Evolutionary conservation across 148 eudicot genomes (phyloP), one percentile per base, ranked within the genome.

Genomic region (Chenopodium quinoa): DNA sequence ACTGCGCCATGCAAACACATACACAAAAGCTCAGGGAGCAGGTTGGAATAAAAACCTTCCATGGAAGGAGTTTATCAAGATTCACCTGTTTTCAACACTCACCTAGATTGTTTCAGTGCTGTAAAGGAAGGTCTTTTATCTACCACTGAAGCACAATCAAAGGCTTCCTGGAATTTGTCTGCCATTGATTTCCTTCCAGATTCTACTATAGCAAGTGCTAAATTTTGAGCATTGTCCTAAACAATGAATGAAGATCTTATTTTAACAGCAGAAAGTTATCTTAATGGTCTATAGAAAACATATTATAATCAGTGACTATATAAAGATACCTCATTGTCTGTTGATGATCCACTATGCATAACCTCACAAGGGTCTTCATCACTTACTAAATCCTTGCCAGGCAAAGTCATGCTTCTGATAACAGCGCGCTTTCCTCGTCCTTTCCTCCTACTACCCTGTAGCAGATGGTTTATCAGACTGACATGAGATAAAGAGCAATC

Each of bases 91-190:
- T 25, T 75, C 44, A 78, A 71, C 37, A 86, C 92, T 86, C 83
- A 93, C 98, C 92, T 79, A 29, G 81, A 83, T 12, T 82, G 84
- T 76, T 80, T 83, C 56, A 85, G 86, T 58, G 83, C 78, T 60
- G 80, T 75, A 65, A 88, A 75, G 40, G 83, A 62, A 73, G 85
- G 70, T 22, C 79, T 86, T 71, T 80, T 79, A 68, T 86, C 88
- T 78, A 81, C 78, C 64, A 71, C 72, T 68, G 91, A 76, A 78
- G 85, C 85, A 58, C 86, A 88, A 86, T 92, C 93, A 75, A 93
- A 84, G 52, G 89, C 93, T 87, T 92, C 94, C 31, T 90, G 93
- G 87, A 95, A 93, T 83, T 92, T 92, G 84, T 93, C 98, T 65
- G 87, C 90, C 88, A 95, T 92, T 67, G 97, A 89, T 83, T 84